Conservation (phyloP, 1,284 basidiomycete genomes). For the Moesziomyces parantarcticus region DNA sequence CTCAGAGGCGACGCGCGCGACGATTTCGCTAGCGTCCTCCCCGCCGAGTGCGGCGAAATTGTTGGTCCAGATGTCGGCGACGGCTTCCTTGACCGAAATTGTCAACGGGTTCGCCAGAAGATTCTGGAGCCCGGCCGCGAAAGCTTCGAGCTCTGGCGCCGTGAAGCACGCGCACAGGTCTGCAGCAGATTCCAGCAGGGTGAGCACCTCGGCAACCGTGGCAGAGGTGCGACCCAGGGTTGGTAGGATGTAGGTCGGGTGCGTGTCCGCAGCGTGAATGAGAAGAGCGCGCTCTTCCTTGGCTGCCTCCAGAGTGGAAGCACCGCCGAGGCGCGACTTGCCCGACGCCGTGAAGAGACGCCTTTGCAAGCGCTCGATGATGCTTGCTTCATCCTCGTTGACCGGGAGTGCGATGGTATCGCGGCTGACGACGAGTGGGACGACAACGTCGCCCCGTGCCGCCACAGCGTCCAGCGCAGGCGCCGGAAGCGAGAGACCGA, state of each 20-base stretch:
- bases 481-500: conserved; percentile 35
- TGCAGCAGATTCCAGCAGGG: conserved; percentile 38
- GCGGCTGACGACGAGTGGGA: conserved; percentile 48
- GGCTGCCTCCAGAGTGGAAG: conserved; percentile 7
- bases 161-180: conserved; percentile 34
- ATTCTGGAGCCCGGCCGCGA: conserved; percentile 32
- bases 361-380: conserved; percentile 42
- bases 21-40: conserved; percentile 24
- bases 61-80: conserved; percentile 34
- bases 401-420: conserved; percentile 48
- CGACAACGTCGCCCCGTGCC: conserved; percentile 4
- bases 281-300: conserved; percentile 31
- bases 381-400: conserved; percentile 45
- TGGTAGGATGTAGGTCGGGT: conserved; percentile 36
- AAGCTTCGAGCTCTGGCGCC: conserved; percentile 36
- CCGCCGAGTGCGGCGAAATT: conserved; percentile 34
- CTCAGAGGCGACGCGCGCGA: conserved; percentile 19
- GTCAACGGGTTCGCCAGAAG: conserved; percentile 34
- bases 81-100: conserved; percentile 44
- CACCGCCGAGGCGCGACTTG: conserved; percentile 4
- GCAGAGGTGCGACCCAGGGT: conserved; percentile 39
- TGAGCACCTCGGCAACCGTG: conserved; percentile 42
- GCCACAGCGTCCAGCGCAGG: conserved; percentile 4
- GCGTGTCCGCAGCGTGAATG: conserved; percentile 37
- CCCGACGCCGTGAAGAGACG: conserved; percentile 2